phyloP scores from a whole-genome alignment of 257 asterid species.

The Plantago ovata region DNA sequence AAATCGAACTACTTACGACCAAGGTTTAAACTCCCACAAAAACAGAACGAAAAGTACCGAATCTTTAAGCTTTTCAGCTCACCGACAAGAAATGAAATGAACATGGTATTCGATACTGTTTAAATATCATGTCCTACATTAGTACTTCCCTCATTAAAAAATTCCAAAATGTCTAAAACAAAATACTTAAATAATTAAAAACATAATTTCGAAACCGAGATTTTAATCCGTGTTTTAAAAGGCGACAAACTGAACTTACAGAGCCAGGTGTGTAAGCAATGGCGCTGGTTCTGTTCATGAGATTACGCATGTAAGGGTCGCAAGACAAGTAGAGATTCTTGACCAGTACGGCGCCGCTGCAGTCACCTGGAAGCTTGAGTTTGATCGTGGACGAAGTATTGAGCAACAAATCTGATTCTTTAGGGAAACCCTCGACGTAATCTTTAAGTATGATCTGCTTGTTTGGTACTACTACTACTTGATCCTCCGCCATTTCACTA shows the following conservation, averaged over 20 bases:
- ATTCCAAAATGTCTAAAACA: too few species aligned
- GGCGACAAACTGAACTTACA: not conserved
- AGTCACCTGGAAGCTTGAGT: conserved; percentile 21
- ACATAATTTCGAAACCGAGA: too few species aligned
- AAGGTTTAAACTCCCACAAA: too few species aligned
- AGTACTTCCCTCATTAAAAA: too few species aligned
- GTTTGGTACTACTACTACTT: conserved; percentile 26
- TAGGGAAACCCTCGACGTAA: conserved; percentile 28
- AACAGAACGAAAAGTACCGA: too few species aligned
- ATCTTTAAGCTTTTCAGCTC: too few species aligned
- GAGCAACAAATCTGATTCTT: conserved; percentile 26
- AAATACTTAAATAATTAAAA: too few species aligned
- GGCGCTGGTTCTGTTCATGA: conserved; percentile 22
- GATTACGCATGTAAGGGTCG: conserved; percentile 27
- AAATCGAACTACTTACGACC: too few species aligned
- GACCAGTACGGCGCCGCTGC: conserved; percentile 18
- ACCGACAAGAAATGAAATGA: too few species aligned
- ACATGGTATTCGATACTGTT: too few species aligned
- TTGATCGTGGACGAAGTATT: conserved; percentile 4
- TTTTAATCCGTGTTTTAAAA: too few species aligned
- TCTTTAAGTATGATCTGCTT: conserved; percentile 27
- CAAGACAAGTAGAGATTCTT: conserved; percentile 32
- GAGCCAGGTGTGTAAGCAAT: conserved; percentile 25
- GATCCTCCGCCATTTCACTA: conserved; percentile 19
- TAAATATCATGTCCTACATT: too few species aligned